A percentile compares a stretch with the other conserved stretches of the same genome.
Evolutionary conservation across 345 rosid species (phyloP).

Genomic region (Conringia planisiliqua): DNA sequence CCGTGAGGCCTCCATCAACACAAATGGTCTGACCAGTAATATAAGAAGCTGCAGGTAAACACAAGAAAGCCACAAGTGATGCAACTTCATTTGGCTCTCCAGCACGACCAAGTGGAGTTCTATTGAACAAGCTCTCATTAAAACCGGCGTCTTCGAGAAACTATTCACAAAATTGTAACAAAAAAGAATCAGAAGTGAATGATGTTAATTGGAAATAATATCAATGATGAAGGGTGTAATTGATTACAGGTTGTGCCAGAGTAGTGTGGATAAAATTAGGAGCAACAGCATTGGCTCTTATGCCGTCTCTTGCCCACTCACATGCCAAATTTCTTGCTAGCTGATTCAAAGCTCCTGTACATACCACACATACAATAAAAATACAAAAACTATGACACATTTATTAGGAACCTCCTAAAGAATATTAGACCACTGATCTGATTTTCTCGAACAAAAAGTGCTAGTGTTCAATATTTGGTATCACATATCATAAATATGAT

Average conservation of each 20-base stretch:
- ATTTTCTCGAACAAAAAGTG: no score
- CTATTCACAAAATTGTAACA: slow-evolving; percentile 1
- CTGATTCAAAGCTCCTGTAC: slow-evolving; percentile 45
- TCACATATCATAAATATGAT: no score
- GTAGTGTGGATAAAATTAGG: slow-evolving; percentile 44
- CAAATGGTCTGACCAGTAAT: slow-evolving; percentile 53
- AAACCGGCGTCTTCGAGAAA: background rate
- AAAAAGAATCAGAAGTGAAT: background rate
- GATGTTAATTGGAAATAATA: background rate
- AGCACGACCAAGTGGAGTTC: slow-evolving; percentile 45
- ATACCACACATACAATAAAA: background rate
- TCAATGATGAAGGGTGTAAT: background rate
- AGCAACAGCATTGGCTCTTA: slow-evolving; percentile 52
- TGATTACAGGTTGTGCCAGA: slow-evolving; percentile 28
- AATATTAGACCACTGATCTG: no score
- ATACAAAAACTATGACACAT: no score
- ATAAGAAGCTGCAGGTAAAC: slow-evolving; percentile 59
- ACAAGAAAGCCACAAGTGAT: slow-evolving; percentile 44
- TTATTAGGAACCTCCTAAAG: no score
- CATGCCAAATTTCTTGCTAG: slow-evolving; percentile 55
- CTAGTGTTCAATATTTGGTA: no score
- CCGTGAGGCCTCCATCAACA: slow-evolving; percentile 48
- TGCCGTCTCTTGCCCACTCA: slow-evolving; percentile 65
- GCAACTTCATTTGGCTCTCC: slow-evolving; percentile 54
- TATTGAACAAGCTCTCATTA: background rate